Percentiles rank a stretch among this genome's conserved stretches.
Evolutionary conservation across 441 rosid genomes (phyloP).

Genomic region (Aquilaria agallochum): DNA sequence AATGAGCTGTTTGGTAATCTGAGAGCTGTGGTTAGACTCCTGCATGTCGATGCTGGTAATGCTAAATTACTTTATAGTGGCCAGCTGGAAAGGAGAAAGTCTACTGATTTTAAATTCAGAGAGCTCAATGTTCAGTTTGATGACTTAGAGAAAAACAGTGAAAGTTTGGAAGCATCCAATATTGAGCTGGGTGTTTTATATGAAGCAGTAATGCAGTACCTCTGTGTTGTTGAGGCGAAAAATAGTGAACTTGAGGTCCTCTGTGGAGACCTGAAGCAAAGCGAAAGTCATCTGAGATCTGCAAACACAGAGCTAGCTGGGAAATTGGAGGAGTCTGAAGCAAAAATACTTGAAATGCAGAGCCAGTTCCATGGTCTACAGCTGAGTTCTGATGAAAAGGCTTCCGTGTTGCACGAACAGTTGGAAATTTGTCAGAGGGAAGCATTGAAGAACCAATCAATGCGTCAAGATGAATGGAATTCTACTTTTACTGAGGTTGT

Average conservation of each 20-base stretch:
- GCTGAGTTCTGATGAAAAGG: slow-evolving; percentile 43
- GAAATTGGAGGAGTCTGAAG: slow-evolving; percentile 39
- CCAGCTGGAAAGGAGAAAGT: slow-evolving; percentile 40
- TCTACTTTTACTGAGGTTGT: slow-evolving; percentile 39
- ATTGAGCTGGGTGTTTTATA: slow-evolving; percentile 60
- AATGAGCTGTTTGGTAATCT: slow-evolving; percentile 49
- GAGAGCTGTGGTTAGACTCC: slow-evolving; percentile 53
- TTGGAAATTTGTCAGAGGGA: slow-evolving; percentile 57
- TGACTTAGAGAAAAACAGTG: slow-evolving; percentile 44
- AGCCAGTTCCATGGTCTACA: slow-evolving; percentile 53
- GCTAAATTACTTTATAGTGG: slow-evolving; percentile 34
- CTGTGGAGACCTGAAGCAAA: slow-evolving; percentile 42
- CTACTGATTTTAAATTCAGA: slow-evolving; percentile 30
- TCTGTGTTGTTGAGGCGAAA: slow-evolving; percentile 36
- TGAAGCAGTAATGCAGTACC: slow-evolving; percentile 62
- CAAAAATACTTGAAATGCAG: slow-evolving; percentile 48
- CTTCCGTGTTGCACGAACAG: slow-evolving; percentile 41
- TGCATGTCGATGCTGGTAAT: slow-evolving; percentile 48
- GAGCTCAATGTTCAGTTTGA: slow-evolving; percentile 48
- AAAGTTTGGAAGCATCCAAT: slow-evolving; percentile 48
- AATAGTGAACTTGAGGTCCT: slow-evolving; percentile 48
- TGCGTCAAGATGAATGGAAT: slow-evolving; percentile 55
- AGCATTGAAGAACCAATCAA: slow-evolving; percentile 48
- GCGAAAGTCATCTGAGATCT: slow-evolving; percentile 35
- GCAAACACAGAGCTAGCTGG: slow-evolving; percentile 50